Conservation (phyloP, 129 eudicot genomes). For the Tanacetum coccineum region DNA sequence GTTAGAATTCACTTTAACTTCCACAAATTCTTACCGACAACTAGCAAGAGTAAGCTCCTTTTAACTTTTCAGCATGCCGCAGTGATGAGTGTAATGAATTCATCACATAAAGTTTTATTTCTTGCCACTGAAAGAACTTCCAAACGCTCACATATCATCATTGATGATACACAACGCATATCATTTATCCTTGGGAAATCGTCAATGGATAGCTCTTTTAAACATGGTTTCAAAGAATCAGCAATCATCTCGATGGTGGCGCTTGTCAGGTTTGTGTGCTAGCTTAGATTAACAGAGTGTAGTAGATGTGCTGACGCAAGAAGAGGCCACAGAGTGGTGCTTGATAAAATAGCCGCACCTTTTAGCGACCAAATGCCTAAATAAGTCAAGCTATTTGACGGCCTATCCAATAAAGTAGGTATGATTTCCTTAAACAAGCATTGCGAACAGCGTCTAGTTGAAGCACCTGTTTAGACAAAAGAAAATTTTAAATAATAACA, state of each 20-base stretch:
- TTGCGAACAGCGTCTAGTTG: slow-evolving; percentile 50
- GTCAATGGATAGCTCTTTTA: too few relatives aligned
- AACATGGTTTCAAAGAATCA: too few relatives aligned
- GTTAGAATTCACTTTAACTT: not conserved
- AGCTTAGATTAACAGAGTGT: too few relatives aligned
- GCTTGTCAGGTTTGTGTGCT: too few relatives aligned
- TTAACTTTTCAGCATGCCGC: slow-evolving; percentile 30
- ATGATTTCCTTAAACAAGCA: slow-evolving; percentile 37
- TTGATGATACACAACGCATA: not conserved
- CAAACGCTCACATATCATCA: slow-evolving; percentile 36
- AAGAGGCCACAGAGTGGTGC: slow-evolving; percentile 35
- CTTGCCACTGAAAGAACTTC: slow-evolving; percentile 48
- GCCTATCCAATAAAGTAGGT: slow-evolving; percentile 10
- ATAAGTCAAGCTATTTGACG: slow-evolving; percentile 33
- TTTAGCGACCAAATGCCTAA: slow-evolving; percentile 49
- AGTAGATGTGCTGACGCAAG: slow-evolving; percentile 40
- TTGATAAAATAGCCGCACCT: slow-evolving; percentile 61
- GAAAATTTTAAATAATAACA: slow-evolving; percentile 1
- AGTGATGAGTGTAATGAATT: slow-evolving; percentile 22
- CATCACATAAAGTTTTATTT: slow-evolving; percentile 34
- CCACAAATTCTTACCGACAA: slow-evolving; percentile 41
- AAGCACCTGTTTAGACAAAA: slow-evolving; percentile 44
- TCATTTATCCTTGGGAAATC: too few relatives aligned
- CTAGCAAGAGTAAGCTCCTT: slow-evolving; percentile 47
- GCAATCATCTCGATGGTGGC: too few relatives aligned